Conservation (phyloP, 1,284 basidiomycete species). For the Pseudozyma tsukubaensis region DNA sequence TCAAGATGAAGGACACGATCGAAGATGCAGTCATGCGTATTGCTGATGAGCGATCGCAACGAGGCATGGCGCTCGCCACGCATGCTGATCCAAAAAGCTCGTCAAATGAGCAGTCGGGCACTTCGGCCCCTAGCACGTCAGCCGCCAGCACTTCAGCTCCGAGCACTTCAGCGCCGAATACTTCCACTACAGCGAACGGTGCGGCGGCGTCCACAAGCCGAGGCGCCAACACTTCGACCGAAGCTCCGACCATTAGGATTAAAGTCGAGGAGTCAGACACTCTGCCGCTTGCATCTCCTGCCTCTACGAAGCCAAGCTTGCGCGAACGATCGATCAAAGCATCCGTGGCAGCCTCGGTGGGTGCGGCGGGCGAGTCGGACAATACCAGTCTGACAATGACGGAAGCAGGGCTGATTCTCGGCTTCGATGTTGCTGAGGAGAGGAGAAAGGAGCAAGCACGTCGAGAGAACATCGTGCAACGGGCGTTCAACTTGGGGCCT, state of each 20-base stretch:
- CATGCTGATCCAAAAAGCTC: constrained; percentile 8
- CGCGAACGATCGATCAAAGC: constrained; percentile 45
- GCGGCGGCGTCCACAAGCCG: constrained; percentile 3
- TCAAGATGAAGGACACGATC: constrained; percentile 56
- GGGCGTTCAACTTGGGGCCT: constrained; percentile 6
- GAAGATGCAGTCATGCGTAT: constrained; percentile 53
- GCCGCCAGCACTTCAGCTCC: not conserved
- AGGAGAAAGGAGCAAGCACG: constrained; percentile 25
- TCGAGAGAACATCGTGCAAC: constrained; percentile 14
- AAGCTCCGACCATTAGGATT: not conserved
- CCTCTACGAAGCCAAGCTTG: not conserved
- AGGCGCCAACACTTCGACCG: not conserved
- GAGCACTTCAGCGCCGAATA: too few relatives aligned
- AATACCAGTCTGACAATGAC: constrained; percentile 38
- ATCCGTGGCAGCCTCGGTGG: constrained; percentile 40
- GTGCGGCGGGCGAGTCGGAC: constrained; percentile 30
- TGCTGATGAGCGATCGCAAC: constrained; percentile 36
- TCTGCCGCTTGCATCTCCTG: not conserved
- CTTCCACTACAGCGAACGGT: not conserved
- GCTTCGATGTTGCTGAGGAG: constrained; percentile 44
- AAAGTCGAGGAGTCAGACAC: not conserved
- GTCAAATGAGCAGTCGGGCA: not conserved
- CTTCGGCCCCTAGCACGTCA: not conserved
- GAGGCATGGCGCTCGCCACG: constrained; percentile 41
- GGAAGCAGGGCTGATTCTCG: constrained; percentile 44